phyloP scores from a whole-genome alignment of 164 flowering plant species.

The Vitis rotundifolia region DNA sequence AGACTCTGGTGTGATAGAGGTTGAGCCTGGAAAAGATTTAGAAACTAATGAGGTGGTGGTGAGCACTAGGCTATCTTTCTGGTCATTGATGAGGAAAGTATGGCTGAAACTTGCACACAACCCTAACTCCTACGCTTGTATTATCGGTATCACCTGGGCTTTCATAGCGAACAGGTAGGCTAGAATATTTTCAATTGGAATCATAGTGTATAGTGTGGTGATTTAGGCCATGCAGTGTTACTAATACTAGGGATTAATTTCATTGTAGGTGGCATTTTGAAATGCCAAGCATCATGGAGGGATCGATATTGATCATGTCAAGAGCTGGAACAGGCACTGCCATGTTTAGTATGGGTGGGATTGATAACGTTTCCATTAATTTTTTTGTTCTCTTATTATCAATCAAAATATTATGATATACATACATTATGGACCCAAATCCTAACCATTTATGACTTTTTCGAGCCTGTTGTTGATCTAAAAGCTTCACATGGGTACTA shows the following conservation, averaged over 20 bases:
- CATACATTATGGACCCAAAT: no score
- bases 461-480: no score
- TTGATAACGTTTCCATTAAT: no score
- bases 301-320: conserved; percentile 60
- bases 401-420: no score
- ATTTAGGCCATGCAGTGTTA: no score
- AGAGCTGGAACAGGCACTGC: conserved; percentile 79
- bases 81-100: conserved; percentile 55
- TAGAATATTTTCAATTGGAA: not conserved
- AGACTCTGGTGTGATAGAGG: not conserved
- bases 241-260: not conserved
- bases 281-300: conserved; percentile 74
- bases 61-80: conserved; percentile 33
- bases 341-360: conserved; percentile 82
- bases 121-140: conserved; percentile 65
- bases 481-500: no score
- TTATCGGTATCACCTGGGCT: conserved; percentile 69
- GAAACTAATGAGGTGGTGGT: conserved; percentile 24
- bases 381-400: no score
- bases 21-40: conserved; percentile 20
- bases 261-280: conserved; percentile 51
- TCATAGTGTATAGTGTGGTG: not conserved
- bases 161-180: conserved; percentile 59
- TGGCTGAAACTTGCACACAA: conserved; percentile 54
- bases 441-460: no score